Conservation (phyloP, 805 yeast species). For the Pichia ethanolica region DNA sequence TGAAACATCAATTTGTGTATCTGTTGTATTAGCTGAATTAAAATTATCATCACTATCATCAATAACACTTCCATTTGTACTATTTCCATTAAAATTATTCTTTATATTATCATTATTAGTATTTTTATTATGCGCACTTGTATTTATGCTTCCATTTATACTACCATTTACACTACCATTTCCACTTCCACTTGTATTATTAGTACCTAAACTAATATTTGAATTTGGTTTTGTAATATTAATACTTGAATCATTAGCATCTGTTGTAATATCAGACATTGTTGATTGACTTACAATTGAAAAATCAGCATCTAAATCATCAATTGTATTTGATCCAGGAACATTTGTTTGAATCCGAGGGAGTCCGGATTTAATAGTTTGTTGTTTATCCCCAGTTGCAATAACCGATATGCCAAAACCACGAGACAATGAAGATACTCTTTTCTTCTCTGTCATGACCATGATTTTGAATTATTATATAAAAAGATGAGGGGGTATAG, state of each 20-base stretch:
- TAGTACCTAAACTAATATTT: not conserved
- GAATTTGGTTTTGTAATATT: too few species aligned
- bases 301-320: not conserved
- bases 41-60: too few species aligned
- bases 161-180: not conserved
- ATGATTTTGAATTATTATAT: too few species aligned
- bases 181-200: not conserved
- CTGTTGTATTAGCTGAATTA: not conserved
- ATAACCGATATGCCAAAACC: slow-evolving; percentile 3
- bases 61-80: too few species aligned
- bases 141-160: not conserved
- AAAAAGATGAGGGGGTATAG: too few species aligned
- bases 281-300: slow-evolving; percentile 1
- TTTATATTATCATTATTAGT: not conserved
- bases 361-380: not conserved
- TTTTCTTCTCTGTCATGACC: not conserved
- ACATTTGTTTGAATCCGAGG: not conserved
- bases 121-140: not conserved
- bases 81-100: too few species aligned
- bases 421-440: not conserved
- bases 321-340: not conserved
- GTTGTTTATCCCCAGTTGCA: not conserved
- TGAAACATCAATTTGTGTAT: slow-evolving; percentile 1
- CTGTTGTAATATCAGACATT: not conserved
- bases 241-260: too few species aligned